Conservation (phyloP, 441 rosid genomes). For the Brassica hybrid region DNA sequence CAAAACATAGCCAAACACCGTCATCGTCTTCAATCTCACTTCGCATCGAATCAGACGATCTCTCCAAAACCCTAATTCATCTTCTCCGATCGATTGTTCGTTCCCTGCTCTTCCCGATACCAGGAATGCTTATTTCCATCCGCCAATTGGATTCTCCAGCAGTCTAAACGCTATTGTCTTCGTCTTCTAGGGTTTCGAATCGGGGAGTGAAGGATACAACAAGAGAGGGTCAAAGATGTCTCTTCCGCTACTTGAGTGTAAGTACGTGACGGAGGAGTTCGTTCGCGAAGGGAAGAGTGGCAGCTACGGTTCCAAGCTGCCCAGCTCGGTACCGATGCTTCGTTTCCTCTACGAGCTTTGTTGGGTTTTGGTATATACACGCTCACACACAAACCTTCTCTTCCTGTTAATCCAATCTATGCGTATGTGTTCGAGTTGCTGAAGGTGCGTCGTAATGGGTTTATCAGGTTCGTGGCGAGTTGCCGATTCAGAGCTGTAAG, state of each 20-base stretch:
- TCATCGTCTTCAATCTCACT: background rate
- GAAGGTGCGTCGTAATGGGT: constrained; percentile 39
- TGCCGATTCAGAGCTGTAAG: constrained; percentile 89
- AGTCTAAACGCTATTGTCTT: constrained; percentile 40
- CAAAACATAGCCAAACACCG: too few relatives aligned
- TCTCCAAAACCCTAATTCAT: background rate
- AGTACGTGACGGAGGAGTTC: constrained; percentile 71
- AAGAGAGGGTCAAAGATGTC: constrained; percentile 46
- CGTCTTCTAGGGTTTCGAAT: constrained; percentile 41
- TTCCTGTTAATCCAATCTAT: constrained; percentile 31
- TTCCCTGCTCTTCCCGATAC: background rate
- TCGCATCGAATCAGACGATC: background rate
- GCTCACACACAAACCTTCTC: background rate
- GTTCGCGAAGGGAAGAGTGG: constrained; percentile 85
- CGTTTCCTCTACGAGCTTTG: constrained; percentile 97
- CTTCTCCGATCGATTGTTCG: background rate
- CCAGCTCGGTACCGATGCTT: constrained; percentile 72
- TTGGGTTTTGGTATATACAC: constrained; percentile 55
- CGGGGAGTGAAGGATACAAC: background rate
- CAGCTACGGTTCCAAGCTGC: constrained; percentile 58
- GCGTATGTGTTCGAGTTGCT: constrained; percentile 27
- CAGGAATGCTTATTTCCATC: too few relatives aligned
- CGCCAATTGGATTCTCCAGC: constrained; percentile 21
- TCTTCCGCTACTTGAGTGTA: constrained; percentile 68
- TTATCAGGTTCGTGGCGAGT: constrained; percentile 86